A percentile compares a stretch with the other conserved stretches of the same genome.
Evolutionary conservation across 2,329 filamentous ascomycete genomes (phyloP).

Genomic region (Lasiodiplodia gonubiensis): DNA sequence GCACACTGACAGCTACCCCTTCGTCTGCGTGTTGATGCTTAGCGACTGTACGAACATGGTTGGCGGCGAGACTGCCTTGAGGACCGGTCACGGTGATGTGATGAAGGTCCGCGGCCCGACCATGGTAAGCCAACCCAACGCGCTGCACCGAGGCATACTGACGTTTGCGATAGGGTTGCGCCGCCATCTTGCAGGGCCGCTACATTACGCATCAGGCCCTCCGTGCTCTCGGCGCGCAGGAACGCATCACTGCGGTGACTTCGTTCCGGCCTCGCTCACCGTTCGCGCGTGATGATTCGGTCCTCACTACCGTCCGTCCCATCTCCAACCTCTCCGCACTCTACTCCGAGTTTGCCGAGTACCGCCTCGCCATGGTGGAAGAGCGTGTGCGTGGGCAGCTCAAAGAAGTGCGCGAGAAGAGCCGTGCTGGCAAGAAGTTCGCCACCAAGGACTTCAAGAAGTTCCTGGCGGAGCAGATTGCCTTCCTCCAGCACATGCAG

Average conservation of each 20-base stretch:
- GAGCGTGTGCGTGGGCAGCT: slow-evolving; percentile 59
- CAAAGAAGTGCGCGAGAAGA: slow-evolving; percentile 49
- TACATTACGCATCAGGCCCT: slow-evolving; percentile 71
- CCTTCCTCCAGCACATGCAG: slow-evolving; percentile 44
- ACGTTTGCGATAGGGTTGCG: slow-evolving; percentile 57
- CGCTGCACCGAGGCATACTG: slow-evolving; percentile 24
- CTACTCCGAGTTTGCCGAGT: slow-evolving; percentile 67
- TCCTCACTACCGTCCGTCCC: slow-evolving; percentile 64
- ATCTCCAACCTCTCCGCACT: slow-evolving; percentile 64
- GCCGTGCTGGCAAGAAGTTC: slow-evolving; percentile 40
- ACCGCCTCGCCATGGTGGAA: slow-evolving; percentile 67
- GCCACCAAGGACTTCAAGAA: slow-evolving; percentile 42
- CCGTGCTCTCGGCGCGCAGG: slow-evolving; percentile 61
- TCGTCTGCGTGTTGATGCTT: slow-evolving; percentile 73
- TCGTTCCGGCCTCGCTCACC: slow-evolving; percentile 66
- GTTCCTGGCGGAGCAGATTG: slow-evolving; percentile 43
- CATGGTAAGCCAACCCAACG: slow-evolving; percentile 54
- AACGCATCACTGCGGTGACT: slow-evolving; percentile 71
- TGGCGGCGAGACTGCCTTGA: slow-evolving; percentile 68
- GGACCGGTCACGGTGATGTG: slow-evolving; percentile 59
- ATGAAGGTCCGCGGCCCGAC: slow-evolving; percentile 65
- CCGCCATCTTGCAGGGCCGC: slow-evolving; percentile 69
- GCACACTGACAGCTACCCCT: slow-evolving; percentile 70
- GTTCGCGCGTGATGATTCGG: slow-evolving; percentile 63
- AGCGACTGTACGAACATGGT: slow-evolving; percentile 68